Evolutionary conservation across 2,329 filamentous ascomycete species (phyloP).

Genomic region (Phialocephala subalpina): DNA sequence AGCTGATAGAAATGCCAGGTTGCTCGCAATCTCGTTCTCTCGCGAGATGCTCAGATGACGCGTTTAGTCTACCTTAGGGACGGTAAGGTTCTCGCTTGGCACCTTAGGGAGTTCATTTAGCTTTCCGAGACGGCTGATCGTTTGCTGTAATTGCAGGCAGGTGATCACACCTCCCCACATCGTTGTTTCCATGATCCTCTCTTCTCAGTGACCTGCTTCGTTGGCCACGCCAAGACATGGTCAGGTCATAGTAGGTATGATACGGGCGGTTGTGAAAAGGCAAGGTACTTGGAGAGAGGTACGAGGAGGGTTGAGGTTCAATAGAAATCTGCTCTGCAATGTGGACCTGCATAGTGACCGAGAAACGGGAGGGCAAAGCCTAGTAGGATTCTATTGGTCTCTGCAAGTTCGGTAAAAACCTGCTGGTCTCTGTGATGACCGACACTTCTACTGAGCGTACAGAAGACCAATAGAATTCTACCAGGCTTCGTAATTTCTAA

Average conservation of each 20-base stretch:
- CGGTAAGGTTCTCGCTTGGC: constrained; percentile 10
- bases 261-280: constrained; percentile 16
- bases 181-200: constrained; percentile 18
- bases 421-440: no score
- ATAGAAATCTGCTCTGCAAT: no score
- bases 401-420: no score
- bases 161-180: constrained; percentile 19
- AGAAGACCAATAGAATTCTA: no score
- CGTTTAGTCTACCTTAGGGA: neutral
- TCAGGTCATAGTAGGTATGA: constrained; percentile 24
- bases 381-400: no score
- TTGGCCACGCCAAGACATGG: constrained; percentile 23
- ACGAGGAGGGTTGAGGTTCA: no score
- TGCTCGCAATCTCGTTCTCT: neutral
- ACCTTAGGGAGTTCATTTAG: constrained; percentile 7
- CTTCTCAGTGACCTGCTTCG: constrained; percentile 15
- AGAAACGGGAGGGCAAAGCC: no score
- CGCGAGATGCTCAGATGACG: constrained; percentile 25
- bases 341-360: no score
- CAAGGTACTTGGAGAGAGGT: constrained; percentile 11
- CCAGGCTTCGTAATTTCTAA: no score
- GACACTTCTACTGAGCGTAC: no score
- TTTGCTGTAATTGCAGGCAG: constrained; percentile 11
- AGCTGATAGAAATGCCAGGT: no score
- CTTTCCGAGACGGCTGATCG: constrained; percentile 6